Evolutionary conservation across 1,284 basidiomycete genomes (phyloP), one percentile per base, ranked within the genome.

Genomic region (Sphaerobolus stellatus): DNA sequence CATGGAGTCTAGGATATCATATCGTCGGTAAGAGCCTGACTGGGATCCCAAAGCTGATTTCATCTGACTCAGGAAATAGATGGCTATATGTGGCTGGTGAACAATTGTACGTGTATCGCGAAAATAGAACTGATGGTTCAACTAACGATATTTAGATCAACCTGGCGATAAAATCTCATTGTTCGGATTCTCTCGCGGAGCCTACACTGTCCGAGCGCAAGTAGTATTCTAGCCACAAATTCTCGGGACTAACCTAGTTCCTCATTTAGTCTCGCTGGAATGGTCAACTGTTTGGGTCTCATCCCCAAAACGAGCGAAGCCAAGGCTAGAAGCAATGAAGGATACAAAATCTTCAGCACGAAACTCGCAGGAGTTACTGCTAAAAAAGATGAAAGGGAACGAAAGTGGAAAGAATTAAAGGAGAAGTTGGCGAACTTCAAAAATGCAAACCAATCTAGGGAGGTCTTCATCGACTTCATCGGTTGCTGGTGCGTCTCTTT

Each of bases 21-120:
- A 77, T 80, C 52, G 81, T 80, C 76, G 78, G 65, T 70, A 60
- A 7, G 16, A 13, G 28, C 3, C 9, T 2, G 25, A 40, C 31
- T 29, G n/a, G n/a, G n/a, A n/a, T 34, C 5, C 5, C 14, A n/a
- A 27, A 6, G 7, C 11, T 9, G 4, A 5, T 13, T n/a, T 49
- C 20, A 13, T 1, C 22, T 43, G 13, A n/a, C n/a, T n/a, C n/a
- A n/a, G 22, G 6, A 13, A 4, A 22, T 49, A 80, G 79, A 73
- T 51, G 83, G 82, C 4, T 86, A 86, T 60, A 73, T 78, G 52
- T 87, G 84, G 62, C 65, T 87, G 9, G 83, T 84, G 78, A 76
- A 85, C 62, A 83, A 83, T 58, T 84, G 80, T 79, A 58, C 45
- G 71, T 66, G n/a, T n/a, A n/a, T n/a, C 18, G 29, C 6, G 16